Base-by-base conservation (phyloP, 495 filamentous ascomycete genomes). In the Hypoxylon subgilvum region DNA sequence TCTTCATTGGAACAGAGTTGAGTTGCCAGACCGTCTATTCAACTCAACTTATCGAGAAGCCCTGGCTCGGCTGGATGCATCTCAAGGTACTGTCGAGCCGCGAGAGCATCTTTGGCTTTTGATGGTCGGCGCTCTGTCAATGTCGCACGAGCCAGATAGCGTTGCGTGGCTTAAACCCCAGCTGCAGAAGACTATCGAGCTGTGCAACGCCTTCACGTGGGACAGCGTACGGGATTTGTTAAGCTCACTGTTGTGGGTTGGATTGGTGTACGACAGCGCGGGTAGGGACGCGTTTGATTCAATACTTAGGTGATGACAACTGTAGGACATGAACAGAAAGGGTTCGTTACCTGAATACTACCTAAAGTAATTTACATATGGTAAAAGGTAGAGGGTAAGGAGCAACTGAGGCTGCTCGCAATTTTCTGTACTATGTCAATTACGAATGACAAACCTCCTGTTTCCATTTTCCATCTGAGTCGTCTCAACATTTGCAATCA, bases 61-160 rank as follows among this genome's bases (percentile, higher is more conserved):
- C 14, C 48, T 69, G 0, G 22, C 38, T 3, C 40, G 18, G 23
- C 36, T 66, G 1, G 28, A 44, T 8, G 27, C 10, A 23, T n/a
- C 32, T 1, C 25, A 28, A 7, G 36, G 42, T 9, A 13, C 14
- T 3, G 10, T 9, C 22, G 39, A 61, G 2, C 47, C 63, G 8
- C 45, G 30, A 1, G n/a, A 67, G 2, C 32, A 66, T 8, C 35
- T 76, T 3, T 77, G 75, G 75, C 54, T 79, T 4, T 50, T 77
- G 10, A 72, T 72, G 34, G 43, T 71, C 9, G 73, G 73, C 5
- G 68, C 62, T 3, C 47, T 72, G 1, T 67, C 72, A 35, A 31
- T 78, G 6, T 72, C 74, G 19, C 57, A 31, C 10, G 38, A 21
- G 1, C 47, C 19, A 6, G 60, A 74, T 6, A 22, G 6, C 32